phyloP scores from a whole-genome alignment of 2,329 filamentous ascomycete species.

The Colletotrichum sp. region DNA sequence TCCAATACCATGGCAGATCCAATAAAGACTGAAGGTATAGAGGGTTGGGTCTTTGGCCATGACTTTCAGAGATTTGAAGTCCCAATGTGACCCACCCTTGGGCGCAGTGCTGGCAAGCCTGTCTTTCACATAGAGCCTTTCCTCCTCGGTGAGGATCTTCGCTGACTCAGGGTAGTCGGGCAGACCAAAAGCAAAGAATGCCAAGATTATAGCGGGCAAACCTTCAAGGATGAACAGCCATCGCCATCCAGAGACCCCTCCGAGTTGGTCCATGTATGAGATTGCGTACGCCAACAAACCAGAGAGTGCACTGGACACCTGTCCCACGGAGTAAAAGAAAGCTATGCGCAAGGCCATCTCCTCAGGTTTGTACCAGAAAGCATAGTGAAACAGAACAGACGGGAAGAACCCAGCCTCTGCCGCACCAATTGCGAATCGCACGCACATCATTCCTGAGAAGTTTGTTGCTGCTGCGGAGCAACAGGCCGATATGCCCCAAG shows the following conservation, averaged over 20 bases:
- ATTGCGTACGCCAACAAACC: not conserved
- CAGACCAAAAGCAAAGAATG: not conserved
- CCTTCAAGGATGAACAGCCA: not conserved
- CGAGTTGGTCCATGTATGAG: not conserved
- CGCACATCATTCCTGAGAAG: not conserved
- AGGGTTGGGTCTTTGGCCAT: not conserved
- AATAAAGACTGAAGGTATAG: not conserved
- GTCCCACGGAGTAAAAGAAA: not conserved
- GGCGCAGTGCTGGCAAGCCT: not conserved
- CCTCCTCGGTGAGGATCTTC: not conserved
- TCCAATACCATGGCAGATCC: not conserved
- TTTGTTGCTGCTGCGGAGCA: not conserved
- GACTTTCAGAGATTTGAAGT: not conserved
- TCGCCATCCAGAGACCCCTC: not conserved
- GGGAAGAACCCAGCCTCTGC: not conserved
- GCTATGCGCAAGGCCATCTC: not conserved
- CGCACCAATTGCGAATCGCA: not conserved
- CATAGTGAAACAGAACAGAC: not conserved
- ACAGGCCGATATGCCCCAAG: not conserved
- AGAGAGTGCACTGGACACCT: not conserved
- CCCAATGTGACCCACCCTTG: not conserved
- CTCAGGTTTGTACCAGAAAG: not conserved
- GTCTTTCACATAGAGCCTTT: not conserved
- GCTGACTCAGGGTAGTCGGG: not conserved
- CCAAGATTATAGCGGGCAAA: not conserved